Evolutionary conservation across 202 grass and related monocot species (phyloP), one percentile per base, ranked within the genome.

Genomic region (Setaria viridis): DNA sequence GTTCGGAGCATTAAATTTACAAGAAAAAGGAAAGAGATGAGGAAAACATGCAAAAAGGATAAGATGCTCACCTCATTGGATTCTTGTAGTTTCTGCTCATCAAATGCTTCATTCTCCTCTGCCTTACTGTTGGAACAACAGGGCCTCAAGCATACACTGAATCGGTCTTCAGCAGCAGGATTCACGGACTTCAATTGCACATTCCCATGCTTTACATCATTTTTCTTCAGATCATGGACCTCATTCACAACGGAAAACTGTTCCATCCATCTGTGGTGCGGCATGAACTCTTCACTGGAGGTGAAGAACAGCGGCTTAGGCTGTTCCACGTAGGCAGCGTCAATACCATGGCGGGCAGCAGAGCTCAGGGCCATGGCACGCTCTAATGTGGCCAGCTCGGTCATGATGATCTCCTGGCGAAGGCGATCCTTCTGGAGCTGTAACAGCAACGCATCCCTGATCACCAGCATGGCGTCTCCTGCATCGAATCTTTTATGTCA

Each of bases 351-450:
- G 35, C 12, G 4, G 1, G 60, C 11, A 16, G 43, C 12, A 1
- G 70, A 2, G 25, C 46, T 13, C 43, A 89, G 54, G 37, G 88
- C 78, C 71, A 85, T 55, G 78, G 83, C 47, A 8, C 55, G 2
- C 34, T 89, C 78, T 37, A 89, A 81, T 72, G 48, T 89, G 83
- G 17, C 63, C 0, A 86, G 79, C 79, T 90, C 78, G 1, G 46
- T 7, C 4, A 66, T 0, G 47, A 90, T 78, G 64, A 90, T 72
- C 65, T 90, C 78, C 78, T 82, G 65, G 17, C 72, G 88, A 46
- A 90, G 65, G 5, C 73, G 88, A 9, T 64, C 72, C 65, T 51
- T 82, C 11, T 83, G 84, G 30, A 90, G 79, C 84, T 86, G 73
- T 51, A 21, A 73, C 29, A 77, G 49, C 73, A 90, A 32, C 2